Conservation (phyloP, 208 protist genomes). For the Angomonas desouzai region DNA sequence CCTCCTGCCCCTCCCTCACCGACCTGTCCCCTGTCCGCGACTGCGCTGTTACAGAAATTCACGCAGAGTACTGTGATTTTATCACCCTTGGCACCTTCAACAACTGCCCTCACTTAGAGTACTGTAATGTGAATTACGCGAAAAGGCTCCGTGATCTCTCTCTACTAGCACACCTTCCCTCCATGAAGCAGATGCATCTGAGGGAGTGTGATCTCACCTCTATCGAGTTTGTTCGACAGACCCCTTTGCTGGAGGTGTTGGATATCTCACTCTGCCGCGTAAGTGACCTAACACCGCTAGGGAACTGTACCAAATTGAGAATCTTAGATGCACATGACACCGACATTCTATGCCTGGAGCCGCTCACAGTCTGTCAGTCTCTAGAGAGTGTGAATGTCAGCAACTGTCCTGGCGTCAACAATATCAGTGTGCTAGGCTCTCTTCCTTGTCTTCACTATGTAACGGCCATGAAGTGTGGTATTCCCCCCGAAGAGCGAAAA, state of each 20-base stretch:
- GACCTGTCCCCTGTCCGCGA: not conserved
- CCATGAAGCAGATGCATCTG: not conserved
- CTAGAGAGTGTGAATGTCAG: constrained; percentile 1
- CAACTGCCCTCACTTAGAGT: not conserved
- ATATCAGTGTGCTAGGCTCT: not conserved
- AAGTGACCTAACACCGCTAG: not conserved
- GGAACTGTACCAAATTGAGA: not conserved
- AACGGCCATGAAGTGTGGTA: not conserved
- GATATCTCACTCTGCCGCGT: not conserved
- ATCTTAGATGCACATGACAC: not conserved
- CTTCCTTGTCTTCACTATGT: not conserved
- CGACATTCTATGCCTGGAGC: not conserved
- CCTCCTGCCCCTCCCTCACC: not conserved
- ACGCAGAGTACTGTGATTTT: not conserved
- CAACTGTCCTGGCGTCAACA: not conserved
- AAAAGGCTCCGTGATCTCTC: not conserved
- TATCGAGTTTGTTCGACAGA: not conserved
- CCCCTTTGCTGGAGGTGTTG: not conserved
- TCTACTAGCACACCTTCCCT: not conserved
- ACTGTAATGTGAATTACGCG: not conserved
- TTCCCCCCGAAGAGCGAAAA: not conserved
- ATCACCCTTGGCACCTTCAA: not conserved
- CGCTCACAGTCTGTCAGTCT: not conserved
- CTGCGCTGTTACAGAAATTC: not conserved
- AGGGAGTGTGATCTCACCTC: not conserved